Evolutionary conservation across 768 basidiomycete species (phyloP), one percentile per base, ranked within the genome.

Genomic region (Amanita thiersii): DNA sequence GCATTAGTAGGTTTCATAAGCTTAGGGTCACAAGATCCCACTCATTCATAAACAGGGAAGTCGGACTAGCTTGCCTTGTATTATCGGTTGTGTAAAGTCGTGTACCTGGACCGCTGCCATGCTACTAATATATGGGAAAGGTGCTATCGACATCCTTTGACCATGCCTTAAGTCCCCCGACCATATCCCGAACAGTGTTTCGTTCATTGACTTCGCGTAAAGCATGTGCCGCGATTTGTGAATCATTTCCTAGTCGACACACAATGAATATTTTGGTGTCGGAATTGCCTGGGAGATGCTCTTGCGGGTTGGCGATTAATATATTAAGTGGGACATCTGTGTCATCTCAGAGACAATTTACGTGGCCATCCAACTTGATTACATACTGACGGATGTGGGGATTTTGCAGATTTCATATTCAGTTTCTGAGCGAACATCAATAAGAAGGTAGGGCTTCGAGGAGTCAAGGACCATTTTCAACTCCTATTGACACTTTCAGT

Each of bases 231-330:
- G 92, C 94, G 14, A 88, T 73, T 57, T 90, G 87, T 1, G 90
- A 94, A 58, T 97, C 94, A 53, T 97, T 98, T 3, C 94, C 93
- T 15, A 90, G 66, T 21, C 89, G 73, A 60, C 93, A 98, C 19
- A 96, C 60, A 12, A 96, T 63, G 46, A 79, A 79, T 4, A 65
- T 64, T 6, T 65, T 57, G 7, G 49, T 56, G 14, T 46, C 40
- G 19, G 45, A 36, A 29, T 54, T 48, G 2, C 48, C 28, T 4
- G 63, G 52, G n/a, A 78, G 37, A 40, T 66, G 58, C 1, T 59
- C 50, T n/a, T 56, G 47, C 0, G 89, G 91, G 41, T 79, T 64
- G 2, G 74, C 70, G 1, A 84, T 64, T 2, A 93, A 64, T 30
- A 73, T 65, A 15, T 66, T 62, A 8, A 96, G 68, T 0, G 91